Percentiles rank a stretch among this genome's conserved stretches.
Evolutionary conservation across 768 basidiomycete species (phyloP).

Genomic region (Termitomyces bulborhizus): DNA sequence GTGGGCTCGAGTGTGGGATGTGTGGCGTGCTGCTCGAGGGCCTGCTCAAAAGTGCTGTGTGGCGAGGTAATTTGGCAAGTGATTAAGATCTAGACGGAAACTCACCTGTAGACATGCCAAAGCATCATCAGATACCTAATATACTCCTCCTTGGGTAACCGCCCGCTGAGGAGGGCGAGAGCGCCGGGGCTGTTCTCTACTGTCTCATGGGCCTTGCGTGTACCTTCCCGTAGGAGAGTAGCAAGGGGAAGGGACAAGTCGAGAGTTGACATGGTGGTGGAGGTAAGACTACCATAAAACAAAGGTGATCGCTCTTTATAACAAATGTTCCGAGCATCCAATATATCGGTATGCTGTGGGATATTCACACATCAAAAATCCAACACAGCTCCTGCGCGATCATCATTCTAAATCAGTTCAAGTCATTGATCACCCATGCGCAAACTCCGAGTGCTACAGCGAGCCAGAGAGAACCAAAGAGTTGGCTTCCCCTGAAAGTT

Average conservation of each 20-base stretch:
- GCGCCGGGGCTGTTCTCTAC: slow-evolving; percentile 56
- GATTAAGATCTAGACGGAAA: slow-evolving; percentile 1
- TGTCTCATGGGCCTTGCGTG: slow-evolving; percentile 47
- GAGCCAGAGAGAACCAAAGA: not conserved
- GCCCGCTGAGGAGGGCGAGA: slow-evolving; percentile 48
- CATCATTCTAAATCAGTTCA: too few species aligned
- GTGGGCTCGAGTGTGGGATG: slow-evolving; percentile 61
- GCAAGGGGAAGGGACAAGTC: slow-evolving; percentile 39
- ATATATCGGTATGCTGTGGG: too few species aligned
- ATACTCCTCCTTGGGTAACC: slow-evolving; percentile 59
- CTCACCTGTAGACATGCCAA: slow-evolving; percentile 75
- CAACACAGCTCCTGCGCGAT: not conserved
- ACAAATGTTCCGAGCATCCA: not conserved
- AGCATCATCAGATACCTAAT: slow-evolving; percentile 68
- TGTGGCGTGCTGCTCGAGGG: slow-evolving; percentile 51
- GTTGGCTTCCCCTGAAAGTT: not conserved
- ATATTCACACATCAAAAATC: not conserved
- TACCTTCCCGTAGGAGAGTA: slow-evolving; percentile 40
- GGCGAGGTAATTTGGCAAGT: not conserved
- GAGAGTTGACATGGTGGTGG: slow-evolving; percentile 27
- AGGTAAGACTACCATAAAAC: slow-evolving; percentile 2
- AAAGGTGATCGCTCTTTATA: not conserved
- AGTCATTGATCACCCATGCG: not conserved
- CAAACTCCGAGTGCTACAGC: not conserved
- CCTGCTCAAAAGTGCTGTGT: slow-evolving; percentile 48